Evolutionary conservation across 805 yeast species (phyloP).

Genomic region (Debaryomyces hansenii): DNA sequence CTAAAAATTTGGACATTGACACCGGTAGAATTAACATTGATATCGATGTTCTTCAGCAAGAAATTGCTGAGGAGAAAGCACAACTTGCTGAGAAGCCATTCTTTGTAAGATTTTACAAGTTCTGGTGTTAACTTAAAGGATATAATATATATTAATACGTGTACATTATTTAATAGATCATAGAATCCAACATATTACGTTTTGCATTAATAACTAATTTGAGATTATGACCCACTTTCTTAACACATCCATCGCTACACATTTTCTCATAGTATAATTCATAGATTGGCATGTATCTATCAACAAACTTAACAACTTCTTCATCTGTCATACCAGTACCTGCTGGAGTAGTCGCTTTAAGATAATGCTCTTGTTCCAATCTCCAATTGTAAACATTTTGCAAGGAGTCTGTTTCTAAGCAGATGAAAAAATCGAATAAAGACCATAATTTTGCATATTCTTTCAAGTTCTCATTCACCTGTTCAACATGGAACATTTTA

Average conservation of each 20-base stretch:
- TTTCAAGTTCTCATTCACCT: conserved; percentile 53
- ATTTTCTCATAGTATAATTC: conserved; percentile 60
- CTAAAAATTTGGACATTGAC: conserved; percentile 33
- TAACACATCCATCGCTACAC: conserved; percentile 28
- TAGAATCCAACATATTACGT: conserved; percentile 12
- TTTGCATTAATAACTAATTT: conserved; percentile 24
- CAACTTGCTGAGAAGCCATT: conserved; percentile 23
- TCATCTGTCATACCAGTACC: conserved; percentile 83
- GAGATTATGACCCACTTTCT: conserved; percentile 22
- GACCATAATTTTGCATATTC: conserved; percentile 60
- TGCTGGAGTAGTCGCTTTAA: conserved; percentile 25
- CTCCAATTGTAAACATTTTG: conserved; percentile 78
- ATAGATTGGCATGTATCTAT: conserved; percentile 86
- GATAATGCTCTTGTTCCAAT: conserved; percentile 65
- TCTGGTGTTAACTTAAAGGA: conserved; percentile 22
- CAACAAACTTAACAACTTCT: conserved; percentile 67
- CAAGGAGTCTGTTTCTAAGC: conserved; percentile 58
- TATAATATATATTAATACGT: background rate
- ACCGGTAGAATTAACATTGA: conserved; percentile 36
- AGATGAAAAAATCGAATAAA: conserved; percentile 58
- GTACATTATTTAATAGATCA: conserved; percentile 1
- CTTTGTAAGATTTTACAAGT: conserved; percentile 23
- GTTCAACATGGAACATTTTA: conserved; percentile 25
- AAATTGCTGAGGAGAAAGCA: conserved; percentile 34
- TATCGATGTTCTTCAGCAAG: conserved; percentile 33